Base-by-base conservation (phyloP, 805 yeast species). In the Hanseniaspora pseudoguilliermondii region DNA sequence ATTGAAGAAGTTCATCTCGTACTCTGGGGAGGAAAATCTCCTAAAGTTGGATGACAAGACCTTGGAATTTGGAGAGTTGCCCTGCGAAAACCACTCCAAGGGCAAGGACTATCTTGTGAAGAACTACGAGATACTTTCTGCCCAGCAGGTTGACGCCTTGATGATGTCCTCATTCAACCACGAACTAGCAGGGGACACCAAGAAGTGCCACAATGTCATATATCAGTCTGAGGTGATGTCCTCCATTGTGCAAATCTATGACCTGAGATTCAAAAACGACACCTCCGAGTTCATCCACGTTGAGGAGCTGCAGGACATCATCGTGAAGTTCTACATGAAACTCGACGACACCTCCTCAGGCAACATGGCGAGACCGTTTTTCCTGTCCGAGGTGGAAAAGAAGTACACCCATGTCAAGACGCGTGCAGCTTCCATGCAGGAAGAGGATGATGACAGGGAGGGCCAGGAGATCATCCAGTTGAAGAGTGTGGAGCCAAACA, bases 131-230 rank as follows among this genome's bases (percentile, higher is more conserved):
- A 86, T 93, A 57, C 80, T 90, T 50, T 80, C 80, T 4, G 88
- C 84, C 60, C 82, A 82, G 59, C 97, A 93, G 66, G 88, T 90
- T 65, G 97, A 93, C 68, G 87, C 95, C 0, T 78, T 93, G 58
- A 74, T 90, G 66, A 90, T 91, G 96, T 83, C 83, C 21, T 95
- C 97, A 0, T 93, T 93, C 68, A 95, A 91, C 63, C 73, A 75
- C 56, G 87, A 88, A 66, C 74, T 91, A 59, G 80, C 76, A 15
- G 84, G 81, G 21, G 76, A 87, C 49, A 64, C 76, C 0, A 59
- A 60, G 6, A 66, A 68, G 7, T 81, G 95, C 10, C 76, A 75
- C 58, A 83, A 80, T 58, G 78, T 81, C n/a, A 82, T 91, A 47
- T 84, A 81, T 66, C 93, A 87, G 63, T 83, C 96, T 1, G 77